These are phyloP conservation scores for Vigna trinervia DNA, from an alignment of 306 rosid species.

Conservation along the genomic window DNA sequence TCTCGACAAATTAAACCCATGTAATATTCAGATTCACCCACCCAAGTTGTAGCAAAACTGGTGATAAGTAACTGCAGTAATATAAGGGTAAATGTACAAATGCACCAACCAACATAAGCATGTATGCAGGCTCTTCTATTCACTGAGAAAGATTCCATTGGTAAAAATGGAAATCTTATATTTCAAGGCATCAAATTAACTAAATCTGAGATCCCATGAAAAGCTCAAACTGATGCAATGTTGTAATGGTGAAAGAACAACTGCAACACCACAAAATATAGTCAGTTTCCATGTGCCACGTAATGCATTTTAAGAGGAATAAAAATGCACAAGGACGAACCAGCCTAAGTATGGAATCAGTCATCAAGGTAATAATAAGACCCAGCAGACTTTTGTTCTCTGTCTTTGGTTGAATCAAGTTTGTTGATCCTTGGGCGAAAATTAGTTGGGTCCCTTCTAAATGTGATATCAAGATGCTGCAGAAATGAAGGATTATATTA, in stretches of 20 bases:
- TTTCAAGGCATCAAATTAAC: conserved; percentile 42
- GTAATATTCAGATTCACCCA: conserved; percentile 41
- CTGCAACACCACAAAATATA: conserved; percentile 40
- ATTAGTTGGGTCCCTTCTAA: conserved; percentile 96
- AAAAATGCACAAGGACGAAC: conserved; percentile 42
- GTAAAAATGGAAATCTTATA: conserved; percentile 26
- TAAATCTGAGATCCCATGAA: conserved; percentile 39
- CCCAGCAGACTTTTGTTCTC: conserved; percentile 92
- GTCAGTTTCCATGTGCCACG: conserved; percentile 12
- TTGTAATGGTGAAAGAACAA: conserved; percentile 37
- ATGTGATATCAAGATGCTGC: conserved; percentile 96
- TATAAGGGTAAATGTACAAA: conserved; percentile 43
- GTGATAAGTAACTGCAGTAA: conserved; percentile 51
- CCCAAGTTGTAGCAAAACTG: conserved; percentile 60
- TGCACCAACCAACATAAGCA: conserved; percentile 49
- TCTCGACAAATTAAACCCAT: conserved; percentile 36
- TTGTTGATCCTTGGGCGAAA: conserved; percentile 94
- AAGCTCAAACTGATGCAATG: conserved; percentile 38
- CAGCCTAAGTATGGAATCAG: conserved; percentile 47
- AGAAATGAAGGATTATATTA: conserved; percentile 35
- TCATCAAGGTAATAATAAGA: conserved; percentile 96
- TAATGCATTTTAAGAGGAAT: background rate
- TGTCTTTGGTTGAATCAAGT: conserved; percentile 85
- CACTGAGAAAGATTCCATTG: conserved; percentile 37
- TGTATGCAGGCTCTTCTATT: conserved; percentile 45